A percentile compares a stretch with the other conserved stretches of the same genome.
Conservation (phyloP, 352 stramenopile genomes). For the Phytophthora constricta region DNA sequence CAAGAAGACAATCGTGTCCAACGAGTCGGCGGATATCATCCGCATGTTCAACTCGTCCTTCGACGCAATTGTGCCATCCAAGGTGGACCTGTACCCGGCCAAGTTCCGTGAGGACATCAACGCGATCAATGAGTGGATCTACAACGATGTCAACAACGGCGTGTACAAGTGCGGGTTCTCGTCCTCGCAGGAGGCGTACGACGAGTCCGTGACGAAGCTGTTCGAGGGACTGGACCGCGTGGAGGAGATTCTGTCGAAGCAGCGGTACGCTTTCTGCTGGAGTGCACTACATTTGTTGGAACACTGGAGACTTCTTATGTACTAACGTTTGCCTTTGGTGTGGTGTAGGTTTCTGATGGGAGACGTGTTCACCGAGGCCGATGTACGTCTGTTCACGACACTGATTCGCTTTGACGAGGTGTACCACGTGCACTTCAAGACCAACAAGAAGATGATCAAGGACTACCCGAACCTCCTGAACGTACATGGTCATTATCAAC, state of each 20-base stretch:
- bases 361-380: slow-evolving; percentile 76
- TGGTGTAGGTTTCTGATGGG: slow-evolving; percentile 57
- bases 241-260: slow-evolving; percentile 68
- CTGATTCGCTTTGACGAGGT: slow-evolving; percentile 86
- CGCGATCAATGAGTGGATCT: slow-evolving; percentile 92
- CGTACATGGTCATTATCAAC: slow-evolving; percentile 34
- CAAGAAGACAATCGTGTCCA: slow-evolving; percentile 92
- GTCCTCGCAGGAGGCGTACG: slow-evolving; percentile 89
- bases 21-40: slow-evolving; percentile 95
- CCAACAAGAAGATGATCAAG: slow-evolving; percentile 89
- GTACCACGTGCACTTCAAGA: slow-evolving; percentile 90
- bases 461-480: slow-evolving; percentile 90
- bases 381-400: slow-evolving; percentile 84
- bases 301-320: no score
- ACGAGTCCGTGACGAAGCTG: slow-evolving; percentile 74
- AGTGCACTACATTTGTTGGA: no score
- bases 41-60: slow-evolving; percentile 91
- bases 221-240: slow-evolving; percentile 77
- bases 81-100: slow-evolving; percentile 81
- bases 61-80: slow-evolving; percentile 69
- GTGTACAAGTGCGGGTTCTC: slow-evolving; percentile 94
- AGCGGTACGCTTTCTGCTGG: slow-evolving; percentile 58
- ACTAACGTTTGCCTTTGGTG: no score
- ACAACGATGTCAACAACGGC: slow-evolving; percentile 93
- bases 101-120: slow-evolving; percentile 87